Evolutionary conservation across 345 rosid genomes (phyloP).

Genomic region (Barbarea vulgaris): DNA sequence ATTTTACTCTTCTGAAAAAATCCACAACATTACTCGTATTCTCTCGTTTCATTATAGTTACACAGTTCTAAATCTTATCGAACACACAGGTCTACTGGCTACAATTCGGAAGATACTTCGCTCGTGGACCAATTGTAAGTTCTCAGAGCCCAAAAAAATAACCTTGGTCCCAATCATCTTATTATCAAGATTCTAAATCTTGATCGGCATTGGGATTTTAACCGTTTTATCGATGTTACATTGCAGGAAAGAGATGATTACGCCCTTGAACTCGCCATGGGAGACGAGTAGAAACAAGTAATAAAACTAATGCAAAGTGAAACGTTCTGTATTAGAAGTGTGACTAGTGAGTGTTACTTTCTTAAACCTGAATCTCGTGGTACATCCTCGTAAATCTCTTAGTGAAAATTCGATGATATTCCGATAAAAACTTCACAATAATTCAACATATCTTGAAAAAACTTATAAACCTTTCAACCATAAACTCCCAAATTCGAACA

Average conservation of each 20-base stretch:
- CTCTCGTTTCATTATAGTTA: slow-evolving; percentile 7
- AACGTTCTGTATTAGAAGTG: slow-evolving; percentile 14
- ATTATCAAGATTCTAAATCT: neutral
- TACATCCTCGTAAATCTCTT: slow-evolving; percentile 20
- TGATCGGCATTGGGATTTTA: neutral
- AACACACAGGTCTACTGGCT: slow-evolving; percentile 87
- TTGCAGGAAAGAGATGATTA: slow-evolving; percentile 92
- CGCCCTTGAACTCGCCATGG: slow-evolving; percentile 92
- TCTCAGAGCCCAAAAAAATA: slow-evolving; percentile 13
- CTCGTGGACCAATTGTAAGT: slow-evolving; percentile 95
- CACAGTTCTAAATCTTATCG: slow-evolving; percentile 1
- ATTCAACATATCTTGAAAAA: slow-evolving; percentile 5
- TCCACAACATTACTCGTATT: neutral
- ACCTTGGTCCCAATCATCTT: neutral
- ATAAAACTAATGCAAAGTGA: neutral
- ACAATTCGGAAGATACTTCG: slow-evolving; percentile 98
- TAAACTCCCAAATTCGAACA: neutral
- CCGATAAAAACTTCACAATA: slow-evolving; percentile 5
- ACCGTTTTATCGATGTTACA: neutral
- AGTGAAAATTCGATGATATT: slow-evolving; percentile 11
- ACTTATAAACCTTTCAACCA: neutral
- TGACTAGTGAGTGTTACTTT: slow-evolving; percentile 27
- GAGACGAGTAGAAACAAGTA: slow-evolving; percentile 60
- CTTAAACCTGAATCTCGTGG: slow-evolving; percentile 1
- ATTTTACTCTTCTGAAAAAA: neutral